Base-by-base conservation (phyloP, 345 rosid species). In the Aquilaria yunnanensis region DNA sequence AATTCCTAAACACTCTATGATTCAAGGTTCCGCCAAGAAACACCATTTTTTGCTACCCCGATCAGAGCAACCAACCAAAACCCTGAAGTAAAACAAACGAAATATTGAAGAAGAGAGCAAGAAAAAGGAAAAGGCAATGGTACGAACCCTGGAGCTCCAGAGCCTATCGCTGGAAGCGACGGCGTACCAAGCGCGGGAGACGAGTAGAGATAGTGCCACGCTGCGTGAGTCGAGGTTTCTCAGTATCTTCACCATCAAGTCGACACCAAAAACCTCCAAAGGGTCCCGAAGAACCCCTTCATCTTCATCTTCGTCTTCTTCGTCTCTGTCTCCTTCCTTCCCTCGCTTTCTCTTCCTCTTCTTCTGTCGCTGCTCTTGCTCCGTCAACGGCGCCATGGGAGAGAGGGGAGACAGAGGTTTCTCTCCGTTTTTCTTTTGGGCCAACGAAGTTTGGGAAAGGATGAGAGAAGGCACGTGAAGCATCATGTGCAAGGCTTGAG, bases 211-310 rank as follows among this genome's bases (percentile, higher is more conserved):
- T 55, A 71, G 79, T 74, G 85, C 87, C 79, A 85, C 73, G 81
- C 87, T 85, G 84, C 76, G 82, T 71, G 87, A 83, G 71, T 85
- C 90, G 29, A 82, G 78, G 70, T 80, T 73, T 57, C 66, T 64
- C 31, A 85, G 63, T 31, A 80, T 77, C 78, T 65, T 74, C 79
- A 76, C 23, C 84, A 80, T 85, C 11, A 82, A 13, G 69, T 82
- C 90, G 67, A 64, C 57, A 2, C 87, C 90, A 9, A 85, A 75
- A 8, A 78, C 78, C 75, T 78, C 79, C 55, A 82, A 46, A 12
- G 87, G 90, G 57, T 85, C 85, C 67, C 13, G 41, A 7, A 12
- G 9, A 50, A 53, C 49, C 9, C 16, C 63, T 11, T 14, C 71
- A 1, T 47, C 43, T 47, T 34, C 62, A 16, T 32, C 56, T 11